These are phyloP conservation scores for Ophiostoma angusticollis DNA, from an alignment of 2,329 filamentous ascomycete genomes.

Conservation along the genomic window DNA sequence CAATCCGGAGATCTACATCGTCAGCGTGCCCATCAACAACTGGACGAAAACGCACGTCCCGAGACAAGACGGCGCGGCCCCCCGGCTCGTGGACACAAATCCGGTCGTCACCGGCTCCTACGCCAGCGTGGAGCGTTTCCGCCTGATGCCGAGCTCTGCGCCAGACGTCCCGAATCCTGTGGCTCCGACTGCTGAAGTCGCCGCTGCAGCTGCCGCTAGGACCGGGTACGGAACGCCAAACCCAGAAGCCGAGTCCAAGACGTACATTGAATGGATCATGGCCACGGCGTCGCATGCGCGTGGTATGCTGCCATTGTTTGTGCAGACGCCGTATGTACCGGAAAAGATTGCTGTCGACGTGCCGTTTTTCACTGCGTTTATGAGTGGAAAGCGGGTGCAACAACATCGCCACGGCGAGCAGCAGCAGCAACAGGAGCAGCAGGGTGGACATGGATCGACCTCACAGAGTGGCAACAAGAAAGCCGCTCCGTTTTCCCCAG, in stretches of 20 bases:
- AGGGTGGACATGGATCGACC: no score
- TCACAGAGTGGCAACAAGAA: no score
- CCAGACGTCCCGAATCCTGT: no score
- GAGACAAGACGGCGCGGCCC: slow-evolving; percentile 12
- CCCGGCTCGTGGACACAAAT: no score
- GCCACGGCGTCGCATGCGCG: slow-evolving; percentile 60
- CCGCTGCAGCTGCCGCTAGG: no score
- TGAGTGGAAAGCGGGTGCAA: no score
- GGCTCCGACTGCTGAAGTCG: no score
- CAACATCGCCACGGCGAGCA: no score
- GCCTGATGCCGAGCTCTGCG: slow-evolving; percentile 27
- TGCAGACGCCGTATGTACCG: slow-evolving; percentile 52
- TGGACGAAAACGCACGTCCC: slow-evolving; percentile 16
- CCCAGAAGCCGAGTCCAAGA: not conserved
- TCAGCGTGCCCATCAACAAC: slow-evolving; percentile 41
- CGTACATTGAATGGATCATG: slow-evolving; percentile 58
- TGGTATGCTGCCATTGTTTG: slow-evolving; percentile 50
- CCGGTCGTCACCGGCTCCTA: slow-evolving; percentile 47
- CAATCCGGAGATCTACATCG: slow-evolving; percentile 37
- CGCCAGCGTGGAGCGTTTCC: slow-evolving; percentile 50
- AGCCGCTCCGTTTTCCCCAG: no score
- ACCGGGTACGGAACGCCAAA: no score
- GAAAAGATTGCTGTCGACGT: slow-evolving; percentile 58
- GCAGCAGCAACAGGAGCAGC: no score
- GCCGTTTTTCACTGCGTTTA: slow-evolving; percentile 53